Evolutionary conservation across 2,329 filamentous ascomycete species (phyloP).

Genomic region (Penicillium sp.): DNA sequence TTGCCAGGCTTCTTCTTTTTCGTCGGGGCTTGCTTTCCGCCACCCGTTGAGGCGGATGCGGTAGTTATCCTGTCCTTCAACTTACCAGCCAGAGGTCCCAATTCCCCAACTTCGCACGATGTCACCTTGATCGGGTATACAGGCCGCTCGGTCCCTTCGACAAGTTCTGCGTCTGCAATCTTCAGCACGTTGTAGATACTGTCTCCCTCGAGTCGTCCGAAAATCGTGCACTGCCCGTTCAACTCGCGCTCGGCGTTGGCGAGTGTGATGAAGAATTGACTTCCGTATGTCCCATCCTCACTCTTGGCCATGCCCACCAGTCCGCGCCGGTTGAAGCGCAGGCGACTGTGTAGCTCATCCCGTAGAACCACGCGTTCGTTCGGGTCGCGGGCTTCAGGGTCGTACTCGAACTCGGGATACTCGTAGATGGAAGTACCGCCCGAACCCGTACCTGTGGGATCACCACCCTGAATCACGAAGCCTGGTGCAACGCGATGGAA

Average conservation of each 20-base stretch:
- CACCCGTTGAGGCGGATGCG: conserved; percentile 25
- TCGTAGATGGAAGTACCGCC: conserved; percentile 92
- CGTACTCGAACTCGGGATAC: conserved; percentile 56
- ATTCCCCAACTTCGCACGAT: conserved; percentile 43
- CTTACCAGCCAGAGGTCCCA: conserved; percentile 45
- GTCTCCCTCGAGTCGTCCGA: conserved; percentile 85
- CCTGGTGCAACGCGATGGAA: conserved; percentile 90
- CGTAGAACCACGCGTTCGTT: conserved; percentile 61
- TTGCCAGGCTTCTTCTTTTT: conserved; percentile 44
- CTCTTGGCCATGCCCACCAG: conserved; percentile 91
- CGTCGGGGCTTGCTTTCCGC: conserved; percentile 31
- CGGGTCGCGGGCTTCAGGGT: conserved; percentile 47
- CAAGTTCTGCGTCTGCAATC: conserved; percentile 82
- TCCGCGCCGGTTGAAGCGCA: conserved; percentile 89
- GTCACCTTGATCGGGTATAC: conserved; percentile 76
- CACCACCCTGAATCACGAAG: conserved; percentile 91
- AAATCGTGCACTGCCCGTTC: conserved; percentile 85
- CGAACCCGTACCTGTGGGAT: conserved; percentile 86
- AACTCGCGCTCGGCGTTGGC: conserved; percentile 75
- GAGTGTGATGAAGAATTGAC: conserved; percentile 95
- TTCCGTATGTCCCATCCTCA: conserved; percentile 71
- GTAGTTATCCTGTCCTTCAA: conserved; percentile 41
- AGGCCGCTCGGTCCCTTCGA: conserved; percentile 73
- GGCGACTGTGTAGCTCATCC: conserved; percentile 85
- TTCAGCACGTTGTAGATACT: conserved; percentile 95